A percentile compares a stretch with the other conserved stretches of the same genome.
Conservation (phyloP, 164 flowering plant genomes). For the Aristolochia contorta region DNA sequence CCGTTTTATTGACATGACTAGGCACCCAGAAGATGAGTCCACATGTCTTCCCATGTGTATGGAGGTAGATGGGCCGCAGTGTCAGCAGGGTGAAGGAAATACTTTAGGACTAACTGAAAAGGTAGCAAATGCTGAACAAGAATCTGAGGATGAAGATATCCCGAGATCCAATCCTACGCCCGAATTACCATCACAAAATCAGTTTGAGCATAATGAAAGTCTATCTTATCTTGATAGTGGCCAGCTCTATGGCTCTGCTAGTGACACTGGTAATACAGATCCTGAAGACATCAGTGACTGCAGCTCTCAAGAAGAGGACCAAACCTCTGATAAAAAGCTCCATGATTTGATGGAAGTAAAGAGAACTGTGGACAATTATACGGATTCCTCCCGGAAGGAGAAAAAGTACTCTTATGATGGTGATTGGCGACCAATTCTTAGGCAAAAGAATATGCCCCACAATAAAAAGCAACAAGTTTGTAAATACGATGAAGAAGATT, state of each 20-base stretch:
- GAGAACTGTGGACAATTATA: constrained; percentile 9
- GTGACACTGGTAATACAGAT: constrained; percentile 10
- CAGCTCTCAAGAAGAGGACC: constrained; percentile 11
- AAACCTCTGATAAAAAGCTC: constrained; percentile 8
- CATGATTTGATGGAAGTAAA: constrained; percentile 10
- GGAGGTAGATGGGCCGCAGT: no score
- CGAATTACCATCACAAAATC: constrained; percentile 24
- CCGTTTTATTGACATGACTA: no score
- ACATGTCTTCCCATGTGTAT: no score
- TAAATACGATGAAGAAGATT: constrained; percentile 18
- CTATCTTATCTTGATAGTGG: constrained; percentile 15
- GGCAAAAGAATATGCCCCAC: constrained; percentile 12
- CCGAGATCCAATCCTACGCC: not conserved
- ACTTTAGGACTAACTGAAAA: no score
- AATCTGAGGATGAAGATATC: no score
- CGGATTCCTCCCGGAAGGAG: constrained; percentile 8
- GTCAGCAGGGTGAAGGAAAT: no score
- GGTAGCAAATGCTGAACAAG: no score
- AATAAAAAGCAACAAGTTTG: constrained; percentile 10
- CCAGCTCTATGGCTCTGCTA: constrained; percentile 16
- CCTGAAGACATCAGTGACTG: constrained; percentile 5
- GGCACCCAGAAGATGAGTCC: no score
- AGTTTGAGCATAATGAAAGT: constrained; percentile 14
- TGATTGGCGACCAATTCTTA: constrained; percentile 6
- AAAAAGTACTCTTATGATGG: constrained; percentile 10